Conservation (phyloP, 2,329 filamentous ascomycete species). For the Onygena corvina region DNA sequence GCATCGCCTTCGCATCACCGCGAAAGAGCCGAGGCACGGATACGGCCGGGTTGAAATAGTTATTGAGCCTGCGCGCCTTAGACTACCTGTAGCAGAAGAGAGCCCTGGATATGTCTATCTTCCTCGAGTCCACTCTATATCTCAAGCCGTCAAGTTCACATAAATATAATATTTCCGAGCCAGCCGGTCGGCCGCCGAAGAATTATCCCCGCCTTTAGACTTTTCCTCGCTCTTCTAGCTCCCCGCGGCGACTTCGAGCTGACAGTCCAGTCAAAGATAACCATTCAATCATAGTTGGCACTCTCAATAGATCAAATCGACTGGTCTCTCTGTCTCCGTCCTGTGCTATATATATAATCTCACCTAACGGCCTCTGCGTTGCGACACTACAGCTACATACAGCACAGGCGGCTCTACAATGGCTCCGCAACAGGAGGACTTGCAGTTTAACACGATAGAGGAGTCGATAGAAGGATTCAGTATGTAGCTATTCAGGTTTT, state of each 20-base stretch:
- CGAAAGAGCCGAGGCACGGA: background rate
- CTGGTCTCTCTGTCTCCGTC: too few species aligned
- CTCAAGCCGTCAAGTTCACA: background rate
- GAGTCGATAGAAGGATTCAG: conserved; percentile 33
- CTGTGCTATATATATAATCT: background rate
- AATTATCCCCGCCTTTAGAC: background rate
- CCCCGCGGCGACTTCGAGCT: too few species aligned
- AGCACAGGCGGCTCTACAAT: conserved; percentile 17
- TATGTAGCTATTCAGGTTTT: conserved; percentile 19
- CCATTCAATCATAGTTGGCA: too few species aligned
- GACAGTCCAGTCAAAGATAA: background rate
- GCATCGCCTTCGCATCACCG: background rate
- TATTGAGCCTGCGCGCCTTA: too few species aligned
- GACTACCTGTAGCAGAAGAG: too few species aligned
- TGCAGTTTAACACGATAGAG: conserved; percentile 33
- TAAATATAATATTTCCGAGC: background rate
- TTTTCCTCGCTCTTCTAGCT: background rate
- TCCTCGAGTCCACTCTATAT: background rate
- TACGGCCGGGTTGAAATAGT: background rate
- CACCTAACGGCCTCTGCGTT: background rate
- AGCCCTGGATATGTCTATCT: too few species aligned
- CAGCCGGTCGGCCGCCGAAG: background rate
- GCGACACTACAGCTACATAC: background rate
- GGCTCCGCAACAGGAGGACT: conserved; percentile 25
- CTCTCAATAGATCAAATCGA: too few species aligned